Percentiles rank a stretch among this genome's conserved stretches.
Conservation (phyloP, 108 stramenopile species). For the Cyclotella kingstonii region DNA sequence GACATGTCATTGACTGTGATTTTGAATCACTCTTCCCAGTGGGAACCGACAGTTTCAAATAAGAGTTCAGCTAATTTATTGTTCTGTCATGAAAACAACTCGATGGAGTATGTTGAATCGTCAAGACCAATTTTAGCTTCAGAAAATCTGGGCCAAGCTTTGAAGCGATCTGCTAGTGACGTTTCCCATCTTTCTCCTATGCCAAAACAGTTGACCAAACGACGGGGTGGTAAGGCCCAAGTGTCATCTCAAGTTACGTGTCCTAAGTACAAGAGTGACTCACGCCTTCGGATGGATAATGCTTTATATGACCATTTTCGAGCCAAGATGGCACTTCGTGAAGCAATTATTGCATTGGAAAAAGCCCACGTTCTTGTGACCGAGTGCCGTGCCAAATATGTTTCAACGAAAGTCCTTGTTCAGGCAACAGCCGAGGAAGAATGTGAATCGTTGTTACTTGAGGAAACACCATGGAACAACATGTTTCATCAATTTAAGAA, state of each 20-base stretch:
- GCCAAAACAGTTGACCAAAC: slow-evolving; percentile 1
- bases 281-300: slow-evolving; percentile 37
- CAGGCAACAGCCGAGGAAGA: slow-evolving; percentile 33
- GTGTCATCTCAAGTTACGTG: neutral
- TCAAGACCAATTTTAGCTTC: neutral
- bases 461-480: slow-evolving; percentile 48
- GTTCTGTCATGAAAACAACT: neutral
- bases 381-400: slow-evolving; percentile 31
- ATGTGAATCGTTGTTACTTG: slow-evolving; percentile 27
- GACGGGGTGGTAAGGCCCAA: slow-evolving; percentile 5
- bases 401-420: slow-evolving; percentile 20
- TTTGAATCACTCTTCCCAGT: neutral
- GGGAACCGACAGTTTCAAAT: no score
- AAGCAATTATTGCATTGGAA: slow-evolving; percentile 24
- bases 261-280: slow-evolving; percentile 6
- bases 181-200: slow-evolving; percentile 7
- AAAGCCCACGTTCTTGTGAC: slow-evolving; percentile 16
- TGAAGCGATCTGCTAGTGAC: slow-evolving; percentile 9
- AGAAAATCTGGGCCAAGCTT: neutral
- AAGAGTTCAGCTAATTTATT: neutral
- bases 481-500: slow-evolving; percentile 44
- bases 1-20: neutral
- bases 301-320: slow-evolving; percentile 29
- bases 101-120: neutral
- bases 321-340: slow-evolving; percentile 38